Evolutionary conservation across 371 early-diverging fungal species (phyloP).

Genomic region (Mortierella sp.): DNA sequence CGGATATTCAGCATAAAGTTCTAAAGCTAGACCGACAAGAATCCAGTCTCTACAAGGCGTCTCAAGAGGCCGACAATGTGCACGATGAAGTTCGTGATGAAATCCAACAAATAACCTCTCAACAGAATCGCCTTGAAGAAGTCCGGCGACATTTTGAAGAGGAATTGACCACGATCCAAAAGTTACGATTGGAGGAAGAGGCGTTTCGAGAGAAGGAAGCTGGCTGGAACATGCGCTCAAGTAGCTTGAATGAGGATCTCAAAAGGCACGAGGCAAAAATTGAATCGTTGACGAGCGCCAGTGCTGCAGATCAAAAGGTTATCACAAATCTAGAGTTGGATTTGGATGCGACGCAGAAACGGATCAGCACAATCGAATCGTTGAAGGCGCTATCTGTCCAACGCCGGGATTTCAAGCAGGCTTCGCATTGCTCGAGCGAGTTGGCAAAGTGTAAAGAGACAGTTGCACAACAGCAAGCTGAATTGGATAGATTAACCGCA

Average conservation of each 20-base stretch:
- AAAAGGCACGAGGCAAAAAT: conserved; percentile 14
- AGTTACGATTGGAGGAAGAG: conserved; percentile 36
- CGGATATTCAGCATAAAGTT: conserved; percentile 14
- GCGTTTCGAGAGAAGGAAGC: conserved; percentile 42
- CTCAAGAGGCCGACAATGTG: conserved; percentile 2
- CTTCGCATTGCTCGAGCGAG: conserved; percentile 34
- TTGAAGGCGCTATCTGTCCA: conserved; percentile 38
- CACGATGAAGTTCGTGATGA: conserved; percentile 22
- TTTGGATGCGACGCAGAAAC: conserved; percentile 20
- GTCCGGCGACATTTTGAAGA: conserved; percentile 32
- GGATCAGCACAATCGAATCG: conserved; percentile 21
- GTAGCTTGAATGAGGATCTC: conserved; percentile 20
- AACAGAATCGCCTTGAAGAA: conserved; percentile 25
- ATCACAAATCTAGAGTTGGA: conserved; percentile 16
- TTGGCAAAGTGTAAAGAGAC: conserved; percentile 11
- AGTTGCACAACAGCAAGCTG: conserved; percentile 7
- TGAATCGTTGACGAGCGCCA: conserved; percentile 9
- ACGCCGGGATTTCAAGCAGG: conserved; percentile 52
- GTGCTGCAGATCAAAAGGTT: conserved; percentile 21
- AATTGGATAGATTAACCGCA: conserved; percentile 15
- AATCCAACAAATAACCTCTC: conserved; percentile 23
- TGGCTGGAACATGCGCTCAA: conserved; percentile 38
- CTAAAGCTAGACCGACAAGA: conserved; percentile 30
- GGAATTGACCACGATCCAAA: conserved; percentile 25
- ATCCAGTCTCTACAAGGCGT: conserved; percentile 7